Base-by-base conservation (phyloP, 2,329 filamentous ascomycete genomes). In the Penicillium sp. region DNA sequence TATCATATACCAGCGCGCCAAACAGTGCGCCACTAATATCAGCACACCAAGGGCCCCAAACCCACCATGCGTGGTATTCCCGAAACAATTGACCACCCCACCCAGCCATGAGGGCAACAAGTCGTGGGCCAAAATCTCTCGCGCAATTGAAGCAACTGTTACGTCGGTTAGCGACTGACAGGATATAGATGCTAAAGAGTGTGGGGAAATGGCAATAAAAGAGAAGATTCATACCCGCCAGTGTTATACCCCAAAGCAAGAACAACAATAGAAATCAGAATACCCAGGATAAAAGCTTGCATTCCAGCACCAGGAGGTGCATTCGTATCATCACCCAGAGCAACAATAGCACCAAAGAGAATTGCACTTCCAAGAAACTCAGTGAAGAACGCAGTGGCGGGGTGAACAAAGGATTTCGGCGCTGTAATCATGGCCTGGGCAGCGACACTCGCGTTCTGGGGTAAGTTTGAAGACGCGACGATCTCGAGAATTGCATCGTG, bases 241-340 rank as follows among this genome's bases (percentile, higher is more conserved):
- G 71, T 74, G 36, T 73, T 74, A 56, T 69, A 74, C 0, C 70
- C 71, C 13, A 75, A 60, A 4, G 52, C 48, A 52, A 64, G 51
- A 19, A 54, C 47, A 11, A 62, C 19, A 19, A 62, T 47, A 2
- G 47, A 54, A 40, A 62, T 61, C 3, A 64, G 18, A 26, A 64
- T 51, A 1, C 59, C 61, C 9, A 61, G 29, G 5, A 62, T 49
- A 21, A 75, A 73, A 0, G 72, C 66, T 26, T 72, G 68, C 73
- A 73, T 75, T 54, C 73, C 73, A 9, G 75, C 75, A 1, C 76
- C 76, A 1, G 76, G 77, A 2, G 77, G 76, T 0, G 74, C 71
- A 51, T 79, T 79, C 10, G 67, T 67, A 37, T 78, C 74, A 46
- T 79, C 77, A 14, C 76, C 72, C 37, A 75, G 52, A 0, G 73